Conservation (phyloP, 495 filamentous ascomycete species). For the Aspergillus mulundensis region DNA sequence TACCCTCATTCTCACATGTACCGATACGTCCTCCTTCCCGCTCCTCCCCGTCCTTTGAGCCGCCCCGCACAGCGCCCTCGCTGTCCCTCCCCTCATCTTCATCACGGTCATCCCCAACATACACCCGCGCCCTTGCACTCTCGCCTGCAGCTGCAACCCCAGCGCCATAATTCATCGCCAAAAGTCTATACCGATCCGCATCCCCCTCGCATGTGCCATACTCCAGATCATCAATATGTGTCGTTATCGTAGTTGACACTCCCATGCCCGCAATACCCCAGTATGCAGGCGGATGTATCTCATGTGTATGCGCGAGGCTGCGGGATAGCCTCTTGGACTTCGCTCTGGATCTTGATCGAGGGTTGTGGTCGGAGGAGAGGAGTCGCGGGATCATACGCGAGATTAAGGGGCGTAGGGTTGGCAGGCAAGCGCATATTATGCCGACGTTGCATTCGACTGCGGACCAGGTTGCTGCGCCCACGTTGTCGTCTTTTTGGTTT, state of each 20-base stretch:
- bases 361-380: constrained; percentile 25
- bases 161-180: constrained; percentile 21
- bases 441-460: constrained; percentile 84
- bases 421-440: constrained; percentile 87
- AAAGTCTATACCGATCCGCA: constrained; percentile 16
- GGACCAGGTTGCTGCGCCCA: constrained; percentile 66
- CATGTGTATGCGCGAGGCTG: constrained; percentile 3
- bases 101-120: background rate
- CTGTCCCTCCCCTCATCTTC: background rate
- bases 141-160: background rate
- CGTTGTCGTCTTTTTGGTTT: constrained; percentile 44
- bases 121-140: background rate
- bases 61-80: background rate
- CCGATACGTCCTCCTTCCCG: background rate
- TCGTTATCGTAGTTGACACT: constrained; percentile 28
- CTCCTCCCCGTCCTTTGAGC: background rate
- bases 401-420: constrained; percentile 78
- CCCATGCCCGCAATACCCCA: constrained; percentile 25
- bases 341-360: background rate
- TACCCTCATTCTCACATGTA: background rate
- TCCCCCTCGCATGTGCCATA: constrained; percentile 25
- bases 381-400: constrained; percentile 34
- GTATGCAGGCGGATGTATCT: constrained; percentile 15
- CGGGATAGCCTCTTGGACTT: constrained; percentile 15
- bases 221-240: constrained; percentile 30